These are phyloP conservation scores for Ajuga chamaepitys DNA, from an alignment of 257 asterid species.

Conservation along the genomic window DNA sequence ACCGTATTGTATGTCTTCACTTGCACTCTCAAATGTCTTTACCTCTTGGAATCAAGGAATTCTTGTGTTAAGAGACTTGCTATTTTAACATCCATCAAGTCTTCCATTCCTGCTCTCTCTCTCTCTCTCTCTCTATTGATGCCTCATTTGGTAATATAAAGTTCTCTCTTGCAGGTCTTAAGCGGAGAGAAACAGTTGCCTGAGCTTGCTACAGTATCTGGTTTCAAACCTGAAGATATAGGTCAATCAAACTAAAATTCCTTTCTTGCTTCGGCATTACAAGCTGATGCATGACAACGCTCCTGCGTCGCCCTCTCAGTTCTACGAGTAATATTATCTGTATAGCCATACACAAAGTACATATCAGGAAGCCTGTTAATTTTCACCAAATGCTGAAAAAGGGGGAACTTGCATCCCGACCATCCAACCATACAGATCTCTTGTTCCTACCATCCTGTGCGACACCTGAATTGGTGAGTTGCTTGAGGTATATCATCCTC, in stretches of 20 bases:
- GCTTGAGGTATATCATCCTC: conserved; percentile 7
- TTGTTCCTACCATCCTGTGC: neutral
- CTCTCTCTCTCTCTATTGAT: neutral
- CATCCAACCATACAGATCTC: neutral
- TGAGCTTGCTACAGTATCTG: conserved; percentile 73
- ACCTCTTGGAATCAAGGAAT: neutral
- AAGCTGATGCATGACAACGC: neutral
- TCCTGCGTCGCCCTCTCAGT: neutral
- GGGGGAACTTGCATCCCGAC: neutral
- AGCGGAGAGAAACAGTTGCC: conserved; percentile 75
- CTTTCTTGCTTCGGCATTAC: neutral
- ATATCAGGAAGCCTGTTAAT: neutral
- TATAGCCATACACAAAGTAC: neutral
- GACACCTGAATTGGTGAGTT: neutral
- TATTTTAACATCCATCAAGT: neutral
- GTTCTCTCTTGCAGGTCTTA: conserved; percentile 50
- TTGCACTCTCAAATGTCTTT: neutral
- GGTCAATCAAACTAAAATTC: conserved; percentile 32
- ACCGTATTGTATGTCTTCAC: neutral
- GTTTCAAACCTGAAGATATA: conserved; percentile 47
- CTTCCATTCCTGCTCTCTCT: neutral
- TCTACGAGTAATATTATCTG: neutral
- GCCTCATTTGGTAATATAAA: neutral
- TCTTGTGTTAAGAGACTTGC: neutral
- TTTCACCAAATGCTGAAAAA: neutral